Evolutionary conservation across 805 yeast genomes (phyloP).

Genomic region (Blastobotrys parvus): DNA sequence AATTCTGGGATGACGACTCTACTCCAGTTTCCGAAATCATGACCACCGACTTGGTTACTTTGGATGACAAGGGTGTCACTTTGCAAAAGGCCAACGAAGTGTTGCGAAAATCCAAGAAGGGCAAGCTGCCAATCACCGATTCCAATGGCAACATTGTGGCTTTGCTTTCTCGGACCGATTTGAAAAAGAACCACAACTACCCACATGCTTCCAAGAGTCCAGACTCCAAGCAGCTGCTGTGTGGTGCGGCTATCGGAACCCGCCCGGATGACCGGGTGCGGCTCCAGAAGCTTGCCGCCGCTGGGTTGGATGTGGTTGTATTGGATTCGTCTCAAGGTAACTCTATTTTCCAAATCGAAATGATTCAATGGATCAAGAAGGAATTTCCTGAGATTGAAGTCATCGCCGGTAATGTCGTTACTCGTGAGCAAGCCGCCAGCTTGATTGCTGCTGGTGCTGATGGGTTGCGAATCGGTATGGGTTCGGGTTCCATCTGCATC

Average conservation of each 20-base stretch:
- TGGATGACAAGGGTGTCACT: conserved; percentile 62
- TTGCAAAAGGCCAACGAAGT: conserved; percentile 83
- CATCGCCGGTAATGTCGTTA: conserved; percentile 97
- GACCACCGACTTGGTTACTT: conserved; percentile 85
- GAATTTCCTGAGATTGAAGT: conserved; percentile 75
- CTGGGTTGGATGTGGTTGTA: conserved; percentile 95
- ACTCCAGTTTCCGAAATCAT: conserved; percentile 66
- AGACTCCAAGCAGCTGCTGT: conserved; percentile 86
- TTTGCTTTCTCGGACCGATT: conserved; percentile 88
- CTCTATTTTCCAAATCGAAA: conserved; percentile 86
- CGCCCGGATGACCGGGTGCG: conserved; percentile 82
- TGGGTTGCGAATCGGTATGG: conserved; percentile 98
- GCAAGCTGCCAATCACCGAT: conserved; percentile 93
- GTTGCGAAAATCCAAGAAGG: conserved; percentile 88
- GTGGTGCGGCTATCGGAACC: conserved; percentile 99
- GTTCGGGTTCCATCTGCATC: conserved; percentile 98
- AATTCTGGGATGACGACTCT: conserved; percentile 73
- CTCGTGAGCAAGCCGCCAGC: conserved; percentile 97
- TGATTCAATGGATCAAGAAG: conserved; percentile 85
- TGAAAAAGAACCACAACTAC: conserved; percentile 88
- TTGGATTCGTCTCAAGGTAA: conserved; percentile 97
- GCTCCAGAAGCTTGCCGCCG: conserved; percentile 75
- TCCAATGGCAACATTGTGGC: conserved; percentile 66
- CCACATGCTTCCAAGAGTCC: conserved; percentile 94
- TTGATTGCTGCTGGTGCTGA: conserved; percentile 95